Base-by-base conservation (phyloP, 495 filamentous ascomycete genomes). In the Aspergillus carlsbadensis region DNA sequence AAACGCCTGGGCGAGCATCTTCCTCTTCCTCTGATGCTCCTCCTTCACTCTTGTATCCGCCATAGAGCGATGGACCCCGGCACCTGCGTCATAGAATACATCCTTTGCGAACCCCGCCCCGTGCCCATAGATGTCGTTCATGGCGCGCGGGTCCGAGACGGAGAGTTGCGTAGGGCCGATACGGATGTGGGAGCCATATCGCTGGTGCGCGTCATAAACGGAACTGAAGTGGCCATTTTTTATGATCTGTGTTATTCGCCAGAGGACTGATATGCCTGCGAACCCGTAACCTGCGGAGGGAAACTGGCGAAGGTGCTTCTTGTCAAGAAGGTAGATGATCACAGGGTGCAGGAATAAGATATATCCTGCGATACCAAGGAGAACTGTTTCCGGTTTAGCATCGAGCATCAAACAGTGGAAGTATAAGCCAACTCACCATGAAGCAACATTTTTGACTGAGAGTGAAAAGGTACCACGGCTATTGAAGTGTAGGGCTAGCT, bases 111-210 rank as follows among this genome's bases (percentile, higher is more conserved):
- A 76, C 24, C 59, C 57, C 0, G 79, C 76, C 20, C 62, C 66
- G 59, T 83, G 77, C 18, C 78, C 78, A 54, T 80, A 81, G 44
- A 81, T 79, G 55, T 79, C 77, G 52, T 69, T 70, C 47, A 80
- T 75, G 5, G 79, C 78, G 14, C 18, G 39, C 26, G 17, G 63
- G 36, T 55, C 65, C 8, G 65, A 62, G 60, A 70, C 79, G 0
- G 78, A 80, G 0, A 82, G 57, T 5, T 66, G 61, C 47, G 79
- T 82, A 0, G 79, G 78, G 5, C 72, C 76, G 29, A 68, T 77
- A 0, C 78, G 75, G 33, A 81, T 46, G 20, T 81, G 68, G 2
- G 75, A 65, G 2, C 58, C 48, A 2, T 52, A 45, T 11, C 34
- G 33, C 39, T 70, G 59, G 52, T 80, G 78, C 14, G 67, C 65